Evolutionary conservation across 164 flowering plant species (phyloP).

Genomic region (Vitis rupestris): DNA sequence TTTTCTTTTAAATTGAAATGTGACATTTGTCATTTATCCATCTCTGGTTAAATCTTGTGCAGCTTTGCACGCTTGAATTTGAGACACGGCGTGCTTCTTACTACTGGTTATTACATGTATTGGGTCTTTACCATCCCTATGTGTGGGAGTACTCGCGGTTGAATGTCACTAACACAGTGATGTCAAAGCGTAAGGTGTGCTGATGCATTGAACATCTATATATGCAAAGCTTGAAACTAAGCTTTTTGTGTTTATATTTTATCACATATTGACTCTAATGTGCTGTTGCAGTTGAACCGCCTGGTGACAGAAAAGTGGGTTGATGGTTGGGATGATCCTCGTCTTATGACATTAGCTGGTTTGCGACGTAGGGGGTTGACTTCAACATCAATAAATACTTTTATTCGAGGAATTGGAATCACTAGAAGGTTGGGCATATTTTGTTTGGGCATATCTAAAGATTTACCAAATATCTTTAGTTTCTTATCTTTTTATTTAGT

Average conservation of each 20-base stretch:
- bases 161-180: conserved; percentile 87
- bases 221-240: background rate
- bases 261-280: background rate
- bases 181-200: conserved; percentile 97
- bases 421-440: conserved; percentile 70
- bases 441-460: background rate
- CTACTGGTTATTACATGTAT: conserved; percentile 84
- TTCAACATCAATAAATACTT: conserved; percentile 78
- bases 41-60: conserved; percentile 17
- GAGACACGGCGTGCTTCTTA: conserved; percentile 99
- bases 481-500: background rate
- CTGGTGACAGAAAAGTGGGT: conserved; percentile 91
- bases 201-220: background rate
- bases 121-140: conserved; percentile 80
- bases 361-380: conserved; percentile 90
- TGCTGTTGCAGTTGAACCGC: conserved; percentile 62
- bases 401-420: conserved; percentile 92
- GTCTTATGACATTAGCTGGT: conserved; percentile 96
- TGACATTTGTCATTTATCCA: background rate
- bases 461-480: background rate
- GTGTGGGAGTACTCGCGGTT: conserved; percentile 98
- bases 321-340: conserved; percentile 99
- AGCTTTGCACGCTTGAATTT: conserved; percentile 97
- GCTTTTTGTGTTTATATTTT: background rate
- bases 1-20: background rate